Conservation (phyloP, 345 rosid species). For the Erysimum cheiranthoides region DNA sequence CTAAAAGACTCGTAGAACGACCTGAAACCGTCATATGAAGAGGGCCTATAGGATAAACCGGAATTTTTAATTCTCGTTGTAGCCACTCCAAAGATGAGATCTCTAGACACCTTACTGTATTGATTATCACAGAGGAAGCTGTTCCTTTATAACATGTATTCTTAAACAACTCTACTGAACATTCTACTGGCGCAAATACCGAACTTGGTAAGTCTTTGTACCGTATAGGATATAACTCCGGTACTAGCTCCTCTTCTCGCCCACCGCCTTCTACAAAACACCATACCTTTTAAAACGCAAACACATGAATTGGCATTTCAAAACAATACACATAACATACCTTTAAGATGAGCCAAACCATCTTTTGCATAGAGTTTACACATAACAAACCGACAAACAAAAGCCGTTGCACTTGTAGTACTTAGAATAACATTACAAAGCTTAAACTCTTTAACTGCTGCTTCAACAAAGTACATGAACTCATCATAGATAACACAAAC, state of each 20-base stretch:
- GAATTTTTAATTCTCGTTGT: background rate
- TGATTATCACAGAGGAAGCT: slow-evolving; percentile 26
- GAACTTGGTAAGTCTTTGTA: slow-evolving; percentile 30
- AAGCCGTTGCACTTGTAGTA: slow-evolving; percentile 13
- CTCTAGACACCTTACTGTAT: slow-evolving; percentile 29
- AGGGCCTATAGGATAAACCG: slow-evolving; percentile 35
- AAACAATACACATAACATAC: background rate
- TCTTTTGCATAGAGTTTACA: slow-evolving; percentile 16
- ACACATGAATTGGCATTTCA: background rate
- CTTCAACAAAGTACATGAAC: slow-evolving; percentile 34
- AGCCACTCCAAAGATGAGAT: slow-evolving; percentile 23
- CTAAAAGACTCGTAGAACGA: slow-evolving; percentile 11
- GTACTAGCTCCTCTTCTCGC: slow-evolving; percentile 13
- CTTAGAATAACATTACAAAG: slow-evolving; percentile 23
- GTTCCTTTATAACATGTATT: slow-evolving; percentile 19
- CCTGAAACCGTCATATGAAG: slow-evolving; percentile 17
- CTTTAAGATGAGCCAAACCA: slow-evolving; percentile 26
- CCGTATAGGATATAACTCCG: slow-evolving; percentile 15
- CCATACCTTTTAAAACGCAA: background rate
- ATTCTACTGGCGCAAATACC: background rate
- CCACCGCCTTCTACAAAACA: background rate
- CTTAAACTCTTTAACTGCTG: slow-evolving; percentile 11
- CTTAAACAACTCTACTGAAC: background rate
- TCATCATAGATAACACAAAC: slow-evolving; percentile 50
- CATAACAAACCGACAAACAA: slow-evolving; percentile 15